Evolutionary conservation across 2,329 filamentous ascomycete genomes (phyloP), one percentile per base, ranked within the genome.

Genomic region (Colletotrichum sp.): DNA sequence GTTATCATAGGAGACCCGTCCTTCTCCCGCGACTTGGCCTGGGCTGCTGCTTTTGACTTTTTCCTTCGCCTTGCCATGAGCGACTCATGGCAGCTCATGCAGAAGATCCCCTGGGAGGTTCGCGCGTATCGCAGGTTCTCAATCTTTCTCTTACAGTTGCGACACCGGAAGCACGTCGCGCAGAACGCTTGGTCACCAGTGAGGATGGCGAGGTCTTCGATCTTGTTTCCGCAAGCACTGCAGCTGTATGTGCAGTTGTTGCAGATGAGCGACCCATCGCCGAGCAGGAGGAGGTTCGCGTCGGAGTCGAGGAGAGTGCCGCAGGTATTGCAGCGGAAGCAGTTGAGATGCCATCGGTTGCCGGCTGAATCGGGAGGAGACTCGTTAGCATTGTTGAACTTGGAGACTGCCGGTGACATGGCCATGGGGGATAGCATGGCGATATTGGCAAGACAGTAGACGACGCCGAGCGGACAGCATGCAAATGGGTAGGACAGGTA

Each of bases 201-300:
- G 79, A 99, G 89, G 84, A 99, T 99, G 78, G 97, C 97, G 78
- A 99, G 90, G 84, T 99, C 97, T 84, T 99, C 97, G 80, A 99
- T 99, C 89, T 99, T 99, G 88, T 98, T 96, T 75, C 93, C 93
- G 86, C 97, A 99, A 70, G 96, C 96, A 85, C 93, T 98, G 89
- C 97, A 99, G 89, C 96, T 98, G 86, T 99, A 99, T 70, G 97
- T 99, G 88, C 97, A 99, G 86, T 98, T 98, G 88, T 98, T 99
- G 90, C 97, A 99, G 81, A 99, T 99, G 79, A 99, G 92, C 22
- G 96, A 99, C 79, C 97, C 97, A 87, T 99, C 97, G 84, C 97
- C 97, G 78, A 99, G 95, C 30, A 99, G 94, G 68, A 99, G 93
- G 66, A 99, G 93, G 86, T 99, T 99, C 81, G 97, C 97, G 84